A percentile compares a stretch with the other conserved stretches of the same genome.
phyloP scores from a whole-genome alignment of 2,329 filamentous ascomycete genomes.

The Drechslera avenae region DNA sequence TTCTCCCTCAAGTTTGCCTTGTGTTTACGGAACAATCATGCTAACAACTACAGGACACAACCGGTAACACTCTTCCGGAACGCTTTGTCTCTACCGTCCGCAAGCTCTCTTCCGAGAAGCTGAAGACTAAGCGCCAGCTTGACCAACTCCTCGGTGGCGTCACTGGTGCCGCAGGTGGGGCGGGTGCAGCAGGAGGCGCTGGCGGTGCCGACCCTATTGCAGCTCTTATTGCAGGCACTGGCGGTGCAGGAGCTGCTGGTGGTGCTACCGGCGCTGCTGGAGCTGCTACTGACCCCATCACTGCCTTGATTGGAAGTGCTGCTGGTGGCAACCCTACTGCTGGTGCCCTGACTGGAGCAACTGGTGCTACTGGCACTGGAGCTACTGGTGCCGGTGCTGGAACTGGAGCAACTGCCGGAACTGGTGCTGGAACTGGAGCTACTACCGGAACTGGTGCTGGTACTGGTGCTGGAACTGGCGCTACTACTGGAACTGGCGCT shows the following conservation, averaged over 20 bases:
- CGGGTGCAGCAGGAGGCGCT: constrained; percentile 13
- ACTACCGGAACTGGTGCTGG: not conserved
- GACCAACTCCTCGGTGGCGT: constrained; percentile 31
- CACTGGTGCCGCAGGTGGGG: constrained; percentile 9
- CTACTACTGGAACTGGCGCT: not conserved
- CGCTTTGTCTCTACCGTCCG: constrained; percentile 31
- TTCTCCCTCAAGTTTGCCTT: not conserved
- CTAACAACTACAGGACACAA: constrained; percentile 20
- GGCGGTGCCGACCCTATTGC: constrained; percentile 9
- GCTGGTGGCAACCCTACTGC: constrained; percentile 1
- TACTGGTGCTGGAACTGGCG: not conserved
- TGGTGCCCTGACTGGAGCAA: not conserved
- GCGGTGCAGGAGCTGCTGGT: constrained; percentile 10
- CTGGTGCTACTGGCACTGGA: not conserved
- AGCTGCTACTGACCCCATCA: constrained; percentile 6
- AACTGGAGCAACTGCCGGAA: not conserved
- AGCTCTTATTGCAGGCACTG: not conserved
- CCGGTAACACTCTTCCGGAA: constrained; percentile 26
- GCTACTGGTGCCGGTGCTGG: constrained; percentile 3
- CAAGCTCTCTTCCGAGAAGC: constrained; percentile 28
- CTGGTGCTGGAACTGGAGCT: not conserved
- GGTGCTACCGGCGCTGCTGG: constrained; percentile 5
- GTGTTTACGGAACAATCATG: not conserved
- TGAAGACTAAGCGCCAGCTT: constrained; percentile 33
- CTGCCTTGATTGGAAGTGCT: constrained; percentile 3